phyloP scores from a whole-genome alignment of 116 monocot species.

The Dioscorea cayenensis region DNA sequence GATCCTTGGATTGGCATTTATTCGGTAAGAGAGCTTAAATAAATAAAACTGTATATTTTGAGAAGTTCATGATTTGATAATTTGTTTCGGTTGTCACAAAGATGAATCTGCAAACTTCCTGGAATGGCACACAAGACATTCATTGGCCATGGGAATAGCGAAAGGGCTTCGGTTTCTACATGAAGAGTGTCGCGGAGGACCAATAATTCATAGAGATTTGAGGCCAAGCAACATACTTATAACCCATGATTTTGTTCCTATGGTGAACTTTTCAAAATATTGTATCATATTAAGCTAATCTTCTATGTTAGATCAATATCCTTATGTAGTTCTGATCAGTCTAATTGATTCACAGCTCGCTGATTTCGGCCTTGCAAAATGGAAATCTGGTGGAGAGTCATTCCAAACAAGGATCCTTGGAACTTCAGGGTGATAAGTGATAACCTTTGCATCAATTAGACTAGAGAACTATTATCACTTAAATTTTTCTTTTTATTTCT shows the following conservation, averaged over 20 bases:
- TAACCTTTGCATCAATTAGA: neutral
- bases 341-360: conserved; percentile 15
- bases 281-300: neutral
- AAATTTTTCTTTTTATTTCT: neutral
- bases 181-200: conserved; percentile 51
- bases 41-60: neutral
- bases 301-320: no score
- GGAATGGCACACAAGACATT: conserved; percentile 45
- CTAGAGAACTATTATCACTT: no score
- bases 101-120: conserved; percentile 19
- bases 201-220: conserved; percentile 46
- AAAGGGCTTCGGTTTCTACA: conserved; percentile 43
- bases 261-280: conserved; percentile 18
- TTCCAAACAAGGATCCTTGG: conserved; percentile 23
- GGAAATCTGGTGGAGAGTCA: conserved; percentile 22
- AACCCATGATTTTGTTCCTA: conserved; percentile 47
- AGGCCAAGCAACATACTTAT: conserved; percentile 45
- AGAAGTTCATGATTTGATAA: neutral
- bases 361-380: conserved; percentile 52
- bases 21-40: conserved; percentile 25
- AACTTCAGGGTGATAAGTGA: conserved; percentile 19
- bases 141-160: conserved; percentile 41
- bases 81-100: conserved; percentile 2
- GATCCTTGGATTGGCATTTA: conserved; percentile 40
- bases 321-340: no score